Percentiles rank a stretch among this genome's conserved stretches.
phyloP scores from a whole-genome alignment of 441 rosid species.

The Erodium chrysanthum region DNA sequence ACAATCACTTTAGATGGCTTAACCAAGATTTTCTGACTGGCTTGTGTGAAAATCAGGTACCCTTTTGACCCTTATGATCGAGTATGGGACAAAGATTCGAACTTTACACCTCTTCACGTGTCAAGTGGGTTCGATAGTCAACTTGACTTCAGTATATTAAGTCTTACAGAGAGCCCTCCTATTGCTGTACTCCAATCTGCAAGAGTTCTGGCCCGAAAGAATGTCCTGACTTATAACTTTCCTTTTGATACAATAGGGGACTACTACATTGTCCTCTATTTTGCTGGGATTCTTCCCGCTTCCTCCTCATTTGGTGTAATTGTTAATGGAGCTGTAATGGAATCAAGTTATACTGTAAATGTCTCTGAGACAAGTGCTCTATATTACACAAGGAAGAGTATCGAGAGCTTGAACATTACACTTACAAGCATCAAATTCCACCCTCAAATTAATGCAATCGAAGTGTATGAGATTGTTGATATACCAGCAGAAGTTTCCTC shows the following conservation, averaged over 20 bases:
- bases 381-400: conserved; percentile 33
- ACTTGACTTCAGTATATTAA: conserved; percentile 28
- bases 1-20: not conserved
- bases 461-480: conserved; percentile 54
- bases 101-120: conserved; percentile 47
- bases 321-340: conserved; percentile 45
- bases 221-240: conserved; percentile 46
- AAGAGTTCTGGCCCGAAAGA: conserved; percentile 49
- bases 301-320: conserved; percentile 45
- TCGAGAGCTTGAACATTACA: conserved; percentile 48
- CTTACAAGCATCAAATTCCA: conserved; percentile 39
- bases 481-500: conserved; percentile 68
- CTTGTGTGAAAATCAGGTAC: conserved; percentile 40
- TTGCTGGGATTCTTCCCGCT: conserved; percentile 66
- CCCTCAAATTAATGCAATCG: conserved; percentile 68
- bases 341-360: conserved; percentile 40
- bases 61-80: conserved; percentile 80
- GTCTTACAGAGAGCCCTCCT: conserved; percentile 53
- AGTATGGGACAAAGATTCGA: conserved; percentile 69
- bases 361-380: conserved; percentile 41
- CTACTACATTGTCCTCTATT: conserved; percentile 65
- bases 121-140: conserved; percentile 35
- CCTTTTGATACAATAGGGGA: conserved; percentile 37
- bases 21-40: not conserved
- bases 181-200: conserved; percentile 62